Percentiles rank a stretch among this genome's conserved stretches.
These are phyloP conservation scores for Citrus cavaleriei DNA, from an alignment of 345 rosid genomes.

Conservation along the genomic window DNA sequence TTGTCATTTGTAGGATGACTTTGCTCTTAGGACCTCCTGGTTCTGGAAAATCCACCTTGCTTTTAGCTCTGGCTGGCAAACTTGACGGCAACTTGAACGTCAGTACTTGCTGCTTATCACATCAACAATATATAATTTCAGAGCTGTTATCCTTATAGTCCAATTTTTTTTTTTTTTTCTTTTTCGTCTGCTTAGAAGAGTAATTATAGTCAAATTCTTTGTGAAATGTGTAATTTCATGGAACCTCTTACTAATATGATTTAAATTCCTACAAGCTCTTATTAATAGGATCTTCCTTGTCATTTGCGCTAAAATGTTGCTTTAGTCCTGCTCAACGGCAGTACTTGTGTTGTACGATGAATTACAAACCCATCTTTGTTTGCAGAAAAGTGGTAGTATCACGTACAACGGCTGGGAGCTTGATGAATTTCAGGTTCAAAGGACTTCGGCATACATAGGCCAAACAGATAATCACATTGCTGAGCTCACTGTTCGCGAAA, in stretches of 20 bases:
- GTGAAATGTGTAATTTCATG: neutral
- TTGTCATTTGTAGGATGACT: slow-evolving; percentile 57
- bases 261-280: neutral
- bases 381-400: slow-evolving; percentile 62
- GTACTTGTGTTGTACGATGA: neutral
- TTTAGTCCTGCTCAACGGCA: neutral
- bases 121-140: neutral
- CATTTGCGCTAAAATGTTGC: neutral
- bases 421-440: slow-evolving; percentile 63
- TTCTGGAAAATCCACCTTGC: slow-evolving; percentile 80
- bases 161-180: neutral
- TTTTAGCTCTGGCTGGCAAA: slow-evolving; percentile 77
- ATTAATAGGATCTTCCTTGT: neutral
- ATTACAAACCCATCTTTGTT: neutral
- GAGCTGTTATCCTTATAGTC: neutral
- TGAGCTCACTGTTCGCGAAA: slow-evolving; percentile 87
- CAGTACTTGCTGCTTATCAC: slow-evolving; percentile 14
- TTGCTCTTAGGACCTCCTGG: slow-evolving; percentile 92
- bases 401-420: slow-evolving; percentile 73
- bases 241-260: neutral
- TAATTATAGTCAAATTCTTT: neutral
- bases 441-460: slow-evolving; percentile 88
- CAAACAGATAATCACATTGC: slow-evolving; percentile 90
- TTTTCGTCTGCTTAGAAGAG: too few species aligned
- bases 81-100: slow-evolving; percentile 60